phyloP scores from a whole-genome alignment of 2,329 filamentous ascomycete genomes.

The Aureobasidium sp. region DNA sequence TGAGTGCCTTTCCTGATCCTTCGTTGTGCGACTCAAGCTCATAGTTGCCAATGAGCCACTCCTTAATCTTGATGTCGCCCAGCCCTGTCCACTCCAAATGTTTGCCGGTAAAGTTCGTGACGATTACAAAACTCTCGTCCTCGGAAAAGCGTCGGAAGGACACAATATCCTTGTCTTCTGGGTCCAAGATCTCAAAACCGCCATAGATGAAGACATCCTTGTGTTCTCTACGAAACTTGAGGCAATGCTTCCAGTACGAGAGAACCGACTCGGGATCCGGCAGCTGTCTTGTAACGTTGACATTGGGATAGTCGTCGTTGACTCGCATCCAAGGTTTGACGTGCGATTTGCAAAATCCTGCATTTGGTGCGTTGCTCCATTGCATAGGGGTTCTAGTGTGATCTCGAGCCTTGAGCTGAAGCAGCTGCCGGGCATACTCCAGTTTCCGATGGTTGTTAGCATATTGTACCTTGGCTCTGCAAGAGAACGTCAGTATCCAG shows the following conservation, averaged over 20 bases:
- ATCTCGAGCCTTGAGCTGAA: slow-evolving; percentile 55
- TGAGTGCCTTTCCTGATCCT: not conserved
- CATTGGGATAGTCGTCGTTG: slow-evolving; percentile 54
- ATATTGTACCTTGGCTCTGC: slow-evolving; percentile 34
- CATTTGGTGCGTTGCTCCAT: slow-evolving; percentile 55
- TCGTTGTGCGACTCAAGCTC: not conserved
- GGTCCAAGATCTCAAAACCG: not conserved
- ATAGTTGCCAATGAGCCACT: slow-evolving; percentile 7
- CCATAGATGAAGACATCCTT: slow-evolving; percentile 40
- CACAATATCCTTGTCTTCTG: not conserved
- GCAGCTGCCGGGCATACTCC: slow-evolving; percentile 37
- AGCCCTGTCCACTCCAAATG: not conserved
- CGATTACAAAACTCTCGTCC: not conserved
- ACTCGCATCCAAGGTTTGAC: slow-evolving; percentile 63
- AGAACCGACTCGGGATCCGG: slow-evolving; percentile 47
- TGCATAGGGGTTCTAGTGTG: slow-evolving; percentile 67
- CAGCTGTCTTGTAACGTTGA: slow-evolving; percentile 56
- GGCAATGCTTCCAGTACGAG: slow-evolving; percentile 54
- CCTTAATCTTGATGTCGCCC: not conserved
- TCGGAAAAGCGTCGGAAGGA: not conserved
- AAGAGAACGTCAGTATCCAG: slow-evolving; percentile 22
- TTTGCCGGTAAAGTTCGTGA: slow-evolving; percentile 6
- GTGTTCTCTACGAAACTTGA: slow-evolving; percentile 49
- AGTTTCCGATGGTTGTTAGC: slow-evolving; percentile 23
- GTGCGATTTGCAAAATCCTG: slow-evolving; percentile 53